phyloP scores from a whole-genome alignment of 768 basidiomycete species.

The Grammothele lineata region DNA sequence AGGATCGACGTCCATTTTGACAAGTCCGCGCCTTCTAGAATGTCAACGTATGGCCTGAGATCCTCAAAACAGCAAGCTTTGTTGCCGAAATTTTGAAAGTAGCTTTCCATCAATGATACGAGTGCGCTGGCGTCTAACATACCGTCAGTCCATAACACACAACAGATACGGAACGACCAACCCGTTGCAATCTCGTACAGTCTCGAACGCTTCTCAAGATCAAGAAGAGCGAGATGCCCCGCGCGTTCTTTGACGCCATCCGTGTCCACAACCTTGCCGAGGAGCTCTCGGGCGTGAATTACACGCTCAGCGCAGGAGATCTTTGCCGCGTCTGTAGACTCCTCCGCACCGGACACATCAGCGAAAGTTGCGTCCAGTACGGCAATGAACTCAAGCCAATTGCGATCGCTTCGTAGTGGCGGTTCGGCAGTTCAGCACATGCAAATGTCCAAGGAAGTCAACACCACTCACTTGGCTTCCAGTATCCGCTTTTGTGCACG shows the following conservation, averaged over 20 bases:
- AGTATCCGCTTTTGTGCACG: slow-evolving; percentile 54
- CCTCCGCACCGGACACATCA: slow-evolving; percentile 24
- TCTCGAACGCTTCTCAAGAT: slow-evolving; percentile 62
- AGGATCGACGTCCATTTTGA: slow-evolving; percentile 53
- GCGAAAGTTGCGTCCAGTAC: slow-evolving; percentile 66
- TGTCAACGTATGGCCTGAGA: slow-evolving; percentile 57
- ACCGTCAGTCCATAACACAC: too few species aligned
- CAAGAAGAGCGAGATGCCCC: slow-evolving; percentile 66
- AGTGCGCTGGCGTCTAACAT: slow-evolving; percentile 41
- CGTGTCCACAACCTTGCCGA: slow-evolving; percentile 51
- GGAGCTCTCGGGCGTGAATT: slow-evolving; percentile 43
- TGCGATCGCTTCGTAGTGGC: slow-evolving; percentile 57
- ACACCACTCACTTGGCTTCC: slow-evolving; percentile 49
- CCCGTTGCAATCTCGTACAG: slow-evolving; percentile 43
- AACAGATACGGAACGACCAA: too few species aligned
- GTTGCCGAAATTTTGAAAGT: slow-evolving; percentile 69
- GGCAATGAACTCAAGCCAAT: slow-evolving; percentile 82
- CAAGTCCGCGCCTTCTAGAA: slow-evolving; percentile 42
- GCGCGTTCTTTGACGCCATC: slow-evolving; percentile 76
- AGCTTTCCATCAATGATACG: slow-evolving; percentile 52
- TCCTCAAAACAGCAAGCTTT: slow-evolving; percentile 90
- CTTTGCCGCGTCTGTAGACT: slow-evolving; percentile 31
- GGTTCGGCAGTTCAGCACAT: neutral
- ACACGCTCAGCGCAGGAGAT: slow-evolving; percentile 36
- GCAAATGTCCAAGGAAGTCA: neutral